Conservation (phyloP, 208 protist genomes). For the Trypanosomatidae sp. region DNA sequence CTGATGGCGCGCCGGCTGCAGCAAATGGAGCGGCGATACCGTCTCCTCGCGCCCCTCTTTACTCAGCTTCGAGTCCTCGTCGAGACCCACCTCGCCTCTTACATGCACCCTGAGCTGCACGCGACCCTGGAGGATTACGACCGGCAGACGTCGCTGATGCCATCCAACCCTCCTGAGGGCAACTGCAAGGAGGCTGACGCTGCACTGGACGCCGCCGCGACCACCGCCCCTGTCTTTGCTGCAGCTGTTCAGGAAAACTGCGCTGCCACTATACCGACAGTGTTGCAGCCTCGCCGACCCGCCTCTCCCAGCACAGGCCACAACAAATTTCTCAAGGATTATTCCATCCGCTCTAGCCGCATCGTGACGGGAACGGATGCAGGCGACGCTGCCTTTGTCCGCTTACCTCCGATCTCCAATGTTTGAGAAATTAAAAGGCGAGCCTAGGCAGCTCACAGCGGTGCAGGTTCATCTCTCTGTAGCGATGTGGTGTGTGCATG, state of each 20-base stretch:
- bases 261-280: slow-evolving; percentile 5
- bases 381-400: background rate
- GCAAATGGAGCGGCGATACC: slow-evolving; percentile 59
- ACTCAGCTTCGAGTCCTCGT: slow-evolving; percentile 63
- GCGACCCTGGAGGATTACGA: slow-evolving; percentile 62
- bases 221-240: background rate
- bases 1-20: slow-evolving; percentile 56
- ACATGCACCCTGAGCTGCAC: slow-evolving; percentile 43
- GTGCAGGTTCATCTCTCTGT: background rate
- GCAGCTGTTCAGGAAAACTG: background rate
- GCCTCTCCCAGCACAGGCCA: background rate
- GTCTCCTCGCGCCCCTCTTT: slow-evolving; percentile 58
- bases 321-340: slow-evolving; percentile 9
- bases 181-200: background rate
- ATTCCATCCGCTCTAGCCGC: slow-evolving; percentile 6
- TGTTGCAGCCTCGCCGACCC: slow-evolving; percentile 17
- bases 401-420: slow-evolving; percentile 19
- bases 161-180: background rate
- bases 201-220: background rate
- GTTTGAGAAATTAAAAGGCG: slow-evolving; percentile 1
- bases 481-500: background rate
- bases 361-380: slow-evolving; percentile 11
- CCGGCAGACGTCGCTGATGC: slow-evolving; percentile 26
- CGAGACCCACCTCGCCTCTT: slow-evolving; percentile 37
- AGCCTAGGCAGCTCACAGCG: background rate